Percentiles rank a stretch among this genome's conserved stretches.
These are phyloP conservation scores for Acer yangbiense DNA, from an alignment of 345 rosid species.

Conservation along the genomic window DNA sequence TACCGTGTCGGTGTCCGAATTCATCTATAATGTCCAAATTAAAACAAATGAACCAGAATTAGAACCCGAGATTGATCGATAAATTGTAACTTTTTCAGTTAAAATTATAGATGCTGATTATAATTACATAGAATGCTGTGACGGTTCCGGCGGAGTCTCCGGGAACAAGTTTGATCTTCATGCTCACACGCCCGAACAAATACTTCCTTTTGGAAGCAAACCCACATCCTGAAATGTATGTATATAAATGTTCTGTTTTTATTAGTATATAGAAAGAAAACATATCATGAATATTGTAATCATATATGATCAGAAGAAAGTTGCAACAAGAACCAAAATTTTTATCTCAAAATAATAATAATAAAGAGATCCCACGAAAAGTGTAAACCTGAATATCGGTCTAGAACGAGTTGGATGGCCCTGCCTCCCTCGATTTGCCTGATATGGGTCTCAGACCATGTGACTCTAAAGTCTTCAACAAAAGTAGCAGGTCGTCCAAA, in stretches of 20 bases:
- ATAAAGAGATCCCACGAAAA: constrained; percentile 24
- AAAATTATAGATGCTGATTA: not conserved
- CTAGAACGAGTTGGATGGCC: constrained; percentile 78
- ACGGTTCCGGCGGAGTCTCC: constrained; percentile 99
- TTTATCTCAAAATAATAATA: not conserved
- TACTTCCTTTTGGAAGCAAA: constrained; percentile 79
- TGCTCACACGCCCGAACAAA: constrained; percentile 82
- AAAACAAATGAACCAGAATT: not conserved
- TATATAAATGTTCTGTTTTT: not conserved
- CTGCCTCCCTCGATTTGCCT: constrained; percentile 68
- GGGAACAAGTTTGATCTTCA: constrained; percentile 88
- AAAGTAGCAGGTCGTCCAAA: constrained; percentile 66
- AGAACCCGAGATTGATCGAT: not conserved
- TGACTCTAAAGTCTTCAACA: constrained; percentile 56
- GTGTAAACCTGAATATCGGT: constrained; percentile 69
- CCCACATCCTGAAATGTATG: constrained; percentile 66
- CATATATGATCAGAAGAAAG: not conserved
- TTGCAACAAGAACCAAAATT: not conserved
- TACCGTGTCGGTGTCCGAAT: constrained; percentile 63
- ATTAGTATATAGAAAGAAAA: not conserved
- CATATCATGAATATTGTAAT: not conserved
- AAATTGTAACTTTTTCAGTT: not conserved
- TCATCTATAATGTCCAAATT: constrained; percentile 54
- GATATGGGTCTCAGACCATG: constrained; percentile 80
- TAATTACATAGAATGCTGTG: constrained; percentile 85